Evolutionary conservation across 1,284 basidiomycete species (phyloP), one percentile per base, ranked within the genome.

Genomic region (Pseudozyma thailandica): DNA sequence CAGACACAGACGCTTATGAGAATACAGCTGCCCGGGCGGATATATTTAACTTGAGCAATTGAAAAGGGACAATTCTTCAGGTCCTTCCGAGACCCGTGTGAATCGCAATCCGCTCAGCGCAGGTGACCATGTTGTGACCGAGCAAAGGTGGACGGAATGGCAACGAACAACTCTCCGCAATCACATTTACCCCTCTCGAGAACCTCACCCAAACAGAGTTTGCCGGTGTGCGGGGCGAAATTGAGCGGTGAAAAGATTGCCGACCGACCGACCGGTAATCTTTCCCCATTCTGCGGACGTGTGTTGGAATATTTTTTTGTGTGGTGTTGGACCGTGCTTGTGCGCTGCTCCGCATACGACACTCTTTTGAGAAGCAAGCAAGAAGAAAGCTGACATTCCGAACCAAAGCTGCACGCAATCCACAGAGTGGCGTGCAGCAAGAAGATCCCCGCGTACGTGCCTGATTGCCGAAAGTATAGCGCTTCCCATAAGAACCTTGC

Each of bases 251-350:
- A 63, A 63, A 63, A 64, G 61, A 57, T 57, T 57, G 54, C 61
- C 61, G 61, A 56, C 35, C 23, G 38, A 47, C 49, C 28, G 52
- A 63, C 50, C 61, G 61, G 61, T 31, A 64, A 64, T 57, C 61
- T 64, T 31, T 27, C 38, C 41, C 28, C 13, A 26, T 33, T 46
- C 28, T 30, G 7, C 10, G 10, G n/a, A 18, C 13, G 13, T 4
- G 18, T 38, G 13, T 38, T 18, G 13, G 12, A 41, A 23, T 5
- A 35, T 23, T 23, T n/a, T 6, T 18, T n/a, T 10, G 12, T 25
- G 9, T 13, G n/a, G 16, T 6, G 33, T 21, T 33, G 54, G 54
- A 41, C 54, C 53, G 60, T 63, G 60, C 53, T 35, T 33, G 52
- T 43, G 49, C 37, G 46, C 30, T 20, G 45, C 18, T 44, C 27